Percentiles rank a stretch among this genome's conserved stretches.
These are phyloP conservation scores for Nasturtium officinale DNA, from an alignment of 345 rosid genomes.

Conservation along the genomic window DNA sequence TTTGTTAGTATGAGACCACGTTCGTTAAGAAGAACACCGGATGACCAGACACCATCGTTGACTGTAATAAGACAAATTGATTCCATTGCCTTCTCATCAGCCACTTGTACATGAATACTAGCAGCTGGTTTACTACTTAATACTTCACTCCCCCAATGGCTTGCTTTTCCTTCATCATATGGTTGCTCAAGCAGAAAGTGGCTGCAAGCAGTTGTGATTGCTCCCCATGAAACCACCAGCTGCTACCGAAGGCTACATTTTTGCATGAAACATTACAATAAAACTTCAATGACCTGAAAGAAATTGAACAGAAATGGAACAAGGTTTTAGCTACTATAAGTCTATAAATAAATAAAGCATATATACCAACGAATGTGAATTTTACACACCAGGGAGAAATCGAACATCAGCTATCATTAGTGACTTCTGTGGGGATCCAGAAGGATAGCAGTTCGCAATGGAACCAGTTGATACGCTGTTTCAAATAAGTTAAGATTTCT, in stretches of 20 bases:
- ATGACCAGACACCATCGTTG: conserved; percentile 88
- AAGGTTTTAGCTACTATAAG: conserved; percentile 32
- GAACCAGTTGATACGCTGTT: conserved; percentile 82
- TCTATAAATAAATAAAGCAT: conserved; percentile 27
- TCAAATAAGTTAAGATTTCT: conserved; percentile 32
- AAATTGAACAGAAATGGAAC: conserved; percentile 22
- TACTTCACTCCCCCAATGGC: conserved; percentile 46
- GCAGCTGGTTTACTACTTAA: conserved; percentile 22
- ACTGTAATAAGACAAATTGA: conserved; percentile 80
- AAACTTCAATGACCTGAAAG: conserved; percentile 59
- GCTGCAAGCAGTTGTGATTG: conserved; percentile 84
- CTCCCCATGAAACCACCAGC: conserved; percentile 99
- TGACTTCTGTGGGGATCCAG: conserved; percentile 56
- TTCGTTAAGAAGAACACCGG: conserved; percentile 79
- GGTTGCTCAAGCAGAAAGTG: conserved; percentile 76
- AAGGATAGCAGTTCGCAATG: conserved; percentile 75
- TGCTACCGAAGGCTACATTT: conserved; percentile 88
- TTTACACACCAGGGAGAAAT: conserved; percentile 84
- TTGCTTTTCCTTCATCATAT: conserved; percentile 54
- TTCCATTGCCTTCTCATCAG: conserved; percentile 63
- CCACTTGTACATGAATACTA: conserved; percentile 39
- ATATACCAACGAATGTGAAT: conserved; percentile 31
- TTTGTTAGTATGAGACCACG: conserved; percentile 86
- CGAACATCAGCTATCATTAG: conserved; percentile 92
- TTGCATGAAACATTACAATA: conserved; percentile 59